Percentiles rank a stretch among this genome's conserved stretches.
phyloP scores from a whole-genome alignment of 345 rosid genomes.

The Linum usitatissimum region DNA sequence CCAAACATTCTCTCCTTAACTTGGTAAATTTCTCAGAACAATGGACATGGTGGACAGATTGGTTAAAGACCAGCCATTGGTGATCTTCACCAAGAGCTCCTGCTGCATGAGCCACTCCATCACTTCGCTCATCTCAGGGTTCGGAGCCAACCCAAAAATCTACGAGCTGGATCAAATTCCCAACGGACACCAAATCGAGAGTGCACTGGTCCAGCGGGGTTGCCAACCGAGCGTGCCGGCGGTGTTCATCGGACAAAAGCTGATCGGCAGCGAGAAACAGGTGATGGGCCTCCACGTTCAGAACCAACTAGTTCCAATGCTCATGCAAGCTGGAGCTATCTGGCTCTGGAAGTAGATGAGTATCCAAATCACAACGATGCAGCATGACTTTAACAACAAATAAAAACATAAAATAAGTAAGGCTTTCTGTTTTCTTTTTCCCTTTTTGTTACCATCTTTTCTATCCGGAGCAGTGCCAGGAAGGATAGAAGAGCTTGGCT shows the following conservation, averaged over 20 bases:
- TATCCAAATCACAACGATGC: too few relatives aligned
- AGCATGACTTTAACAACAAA: too few relatives aligned
- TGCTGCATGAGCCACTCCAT: slow-evolving; percentile 31
- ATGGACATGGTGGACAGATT: slow-evolving; percentile 20
- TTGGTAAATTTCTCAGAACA: background rate
- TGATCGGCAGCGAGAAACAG: slow-evolving; percentile 18
- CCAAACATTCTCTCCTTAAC: background rate
- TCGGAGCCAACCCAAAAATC: slow-evolving; percentile 25
- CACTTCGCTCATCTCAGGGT: slow-evolving; percentile 16
- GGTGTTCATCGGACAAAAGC: slow-evolving; percentile 22
- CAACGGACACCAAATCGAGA: slow-evolving; percentile 19
- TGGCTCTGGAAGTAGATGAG: slow-evolving; percentile 14
- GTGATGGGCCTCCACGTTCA: slow-evolving; percentile 23
- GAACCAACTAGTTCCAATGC: slow-evolving; percentile 23
- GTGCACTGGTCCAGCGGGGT: slow-evolving; percentile 20
- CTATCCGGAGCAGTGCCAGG: background rate
- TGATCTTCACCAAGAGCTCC: slow-evolving; percentile 23
- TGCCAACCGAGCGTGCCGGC: slow-evolving; percentile 20
- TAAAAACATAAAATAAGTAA: too few relatives aligned
- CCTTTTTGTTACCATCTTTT: too few relatives aligned
- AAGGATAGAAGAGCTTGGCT: background rate
- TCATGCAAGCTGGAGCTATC: slow-evolving; percentile 22
- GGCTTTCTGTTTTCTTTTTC: background rate
- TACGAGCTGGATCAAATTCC: slow-evolving; percentile 22
- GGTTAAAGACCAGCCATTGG: slow-evolving; percentile 17